A percentile compares a stretch with the other conserved stretches of the same genome.
Evolutionary conservation across 1,284 basidiomycete species (phyloP).

Genomic region (Phaffia rhodozyma): DNA sequence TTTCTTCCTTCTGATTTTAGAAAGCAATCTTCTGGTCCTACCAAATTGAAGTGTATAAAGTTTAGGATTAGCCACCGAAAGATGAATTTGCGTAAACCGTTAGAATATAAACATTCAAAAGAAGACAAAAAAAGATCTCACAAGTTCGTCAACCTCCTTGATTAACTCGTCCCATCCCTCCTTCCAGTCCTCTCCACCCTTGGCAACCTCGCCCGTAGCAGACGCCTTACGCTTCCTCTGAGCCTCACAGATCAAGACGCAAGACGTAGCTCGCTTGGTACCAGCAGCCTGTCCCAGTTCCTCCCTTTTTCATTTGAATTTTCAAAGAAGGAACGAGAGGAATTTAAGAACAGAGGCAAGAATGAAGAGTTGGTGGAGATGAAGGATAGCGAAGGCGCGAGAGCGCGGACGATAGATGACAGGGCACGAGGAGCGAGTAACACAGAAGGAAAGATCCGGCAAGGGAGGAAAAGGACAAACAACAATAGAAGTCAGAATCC

Average conservation of each 20-base stretch:
- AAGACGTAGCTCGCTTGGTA: constrained; percentile 95
- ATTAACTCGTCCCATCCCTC: constrained; percentile 74
- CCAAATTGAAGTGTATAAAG: too few relatives aligned
- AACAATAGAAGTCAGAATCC: too few relatives aligned
- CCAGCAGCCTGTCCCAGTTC: constrained; percentile 90
- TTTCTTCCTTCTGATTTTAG: too few relatives aligned
- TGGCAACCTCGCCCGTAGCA: background rate
- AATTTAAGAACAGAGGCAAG: too few relatives aligned
- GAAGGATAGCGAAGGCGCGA: background rate
- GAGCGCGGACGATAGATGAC: too few relatives aligned
- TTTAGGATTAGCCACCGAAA: too few relatives aligned
- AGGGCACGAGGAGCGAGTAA: background rate
- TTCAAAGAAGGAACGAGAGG: background rate
- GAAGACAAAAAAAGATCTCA: constrained; percentile 17
- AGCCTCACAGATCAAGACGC: constrained; percentile 65
- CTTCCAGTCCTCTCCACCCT: constrained; percentile 55
- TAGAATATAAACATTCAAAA: too few relatives aligned
- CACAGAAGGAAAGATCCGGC: background rate
- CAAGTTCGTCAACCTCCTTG: constrained; percentile 68
- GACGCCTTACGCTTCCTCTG: constrained; percentile 20
- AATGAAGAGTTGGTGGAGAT: background rate
- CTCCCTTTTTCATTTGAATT: constrained; percentile 46
- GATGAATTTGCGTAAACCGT: too few relatives aligned
- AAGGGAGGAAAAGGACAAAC: background rate
- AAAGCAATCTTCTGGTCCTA: too few relatives aligned